These are phyloP conservation scores for Xylaria arbuscula DNA, from an alignment of 2,329 filamentous ascomycete species.

Conservation along the genomic window DNA sequence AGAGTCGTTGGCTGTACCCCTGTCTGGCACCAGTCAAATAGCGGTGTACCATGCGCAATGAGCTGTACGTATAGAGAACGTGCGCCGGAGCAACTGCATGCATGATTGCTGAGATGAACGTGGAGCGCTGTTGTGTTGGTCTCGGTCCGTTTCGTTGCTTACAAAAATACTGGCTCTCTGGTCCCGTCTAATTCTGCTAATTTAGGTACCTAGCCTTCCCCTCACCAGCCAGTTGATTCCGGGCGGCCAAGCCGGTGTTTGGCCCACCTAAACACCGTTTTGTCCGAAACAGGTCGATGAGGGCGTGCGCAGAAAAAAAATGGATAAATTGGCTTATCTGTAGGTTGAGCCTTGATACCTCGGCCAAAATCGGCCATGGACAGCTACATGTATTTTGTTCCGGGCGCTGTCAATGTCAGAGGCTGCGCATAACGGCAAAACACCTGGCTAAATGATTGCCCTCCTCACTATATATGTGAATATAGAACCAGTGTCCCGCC, in stretches of 20 bases:
- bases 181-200: background rate
- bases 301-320: constrained; percentile 4
- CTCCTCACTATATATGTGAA: background rate
- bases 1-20: too few species aligned
- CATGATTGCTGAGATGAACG: background rate
- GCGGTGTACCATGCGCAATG: constrained; percentile 2
- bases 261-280: constrained; percentile 35
- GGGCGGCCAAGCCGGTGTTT: constrained; percentile 23
- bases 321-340: background rate
- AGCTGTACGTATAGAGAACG: background rate
- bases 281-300: constrained; percentile 21
- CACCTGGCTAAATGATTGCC: background rate
- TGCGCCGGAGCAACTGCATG: background rate
- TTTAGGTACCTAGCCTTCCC: constrained; percentile 17
- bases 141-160: background rate
- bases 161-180: background rate
- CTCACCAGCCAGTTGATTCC: constrained; percentile 17
- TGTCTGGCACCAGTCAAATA: background rate
- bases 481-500: background rate
- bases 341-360: background rate
- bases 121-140: background rate
- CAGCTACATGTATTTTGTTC: background rate
- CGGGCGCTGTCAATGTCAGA: background rate
- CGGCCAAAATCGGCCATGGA: background rate
- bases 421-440: too few species aligned